A percentile compares a stretch with the other conserved stretches of the same genome.
Evolutionary conservation across 169 alveolate genomes (phyloP).

Genomic region (Perkinsus olseni): DNA sequence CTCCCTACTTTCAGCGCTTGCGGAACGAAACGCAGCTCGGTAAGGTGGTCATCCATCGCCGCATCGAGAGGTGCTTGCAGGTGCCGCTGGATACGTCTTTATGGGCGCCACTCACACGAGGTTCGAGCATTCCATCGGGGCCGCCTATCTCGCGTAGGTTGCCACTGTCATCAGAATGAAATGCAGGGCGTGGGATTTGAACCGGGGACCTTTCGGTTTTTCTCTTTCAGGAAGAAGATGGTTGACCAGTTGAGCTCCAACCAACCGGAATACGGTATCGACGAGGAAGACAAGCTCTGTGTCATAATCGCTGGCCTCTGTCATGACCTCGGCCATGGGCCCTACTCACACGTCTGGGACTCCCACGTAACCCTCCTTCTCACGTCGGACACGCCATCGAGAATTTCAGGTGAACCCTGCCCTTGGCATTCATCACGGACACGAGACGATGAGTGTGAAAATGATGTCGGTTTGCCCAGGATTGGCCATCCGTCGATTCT

Average conservation of each 20-base stretch:
- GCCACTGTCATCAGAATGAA: constrained; percentile 8
- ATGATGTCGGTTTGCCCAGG: constrained; percentile 37
- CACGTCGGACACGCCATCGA: not conserved
- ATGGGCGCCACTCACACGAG: constrained; percentile 63
- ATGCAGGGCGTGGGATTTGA: not conserved
- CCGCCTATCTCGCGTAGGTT: constrained; percentile 45
- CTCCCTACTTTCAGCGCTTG: constrained; percentile 52
- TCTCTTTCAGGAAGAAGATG: not conserved
- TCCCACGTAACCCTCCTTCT: constrained; percentile 26
- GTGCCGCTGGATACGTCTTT: constrained; percentile 43
- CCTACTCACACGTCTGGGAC: constrained; percentile 65
- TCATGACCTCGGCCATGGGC: constrained; percentile 74
- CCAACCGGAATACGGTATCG: constrained; percentile 29
- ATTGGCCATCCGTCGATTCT: not conserved
- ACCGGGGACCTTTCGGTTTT: not conserved
- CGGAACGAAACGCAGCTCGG: constrained; percentile 52
- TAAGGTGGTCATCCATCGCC: not conserved
- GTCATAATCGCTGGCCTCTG: constrained; percentile 60
- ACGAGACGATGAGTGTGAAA: constrained; percentile 13
- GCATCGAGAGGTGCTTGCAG: not conserved
- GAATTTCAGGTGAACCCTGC: not conserved
- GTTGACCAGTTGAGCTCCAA: constrained; percentile 18
- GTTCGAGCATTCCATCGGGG: constrained; percentile 63
- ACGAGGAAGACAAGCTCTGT: constrained; percentile 33
- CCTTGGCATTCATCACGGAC: not conserved